phyloP scores from a whole-genome alignment of 2,329 filamentous ascomycete genomes.

The Pyrenochaeta sp. region DNA sequence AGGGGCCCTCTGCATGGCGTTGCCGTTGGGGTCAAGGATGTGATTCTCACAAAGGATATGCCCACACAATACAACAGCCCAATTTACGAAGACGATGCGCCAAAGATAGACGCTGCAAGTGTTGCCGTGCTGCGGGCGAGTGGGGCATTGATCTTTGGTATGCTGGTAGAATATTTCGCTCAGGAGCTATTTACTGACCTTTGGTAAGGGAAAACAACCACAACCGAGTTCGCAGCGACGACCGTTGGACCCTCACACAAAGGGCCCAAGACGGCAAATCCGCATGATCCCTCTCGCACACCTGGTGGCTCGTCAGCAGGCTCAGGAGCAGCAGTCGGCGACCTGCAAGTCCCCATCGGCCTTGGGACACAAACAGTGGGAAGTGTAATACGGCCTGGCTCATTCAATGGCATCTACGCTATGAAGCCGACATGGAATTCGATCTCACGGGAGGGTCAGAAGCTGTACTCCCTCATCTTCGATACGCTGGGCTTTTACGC shows the following conservation, averaged over 20 bases:
- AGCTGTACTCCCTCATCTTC: conserved; percentile 65
- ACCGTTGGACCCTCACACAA: conserved; percentile 53
- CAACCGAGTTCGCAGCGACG: conserved; percentile 70
- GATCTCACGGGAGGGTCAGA: conserved; percentile 69
- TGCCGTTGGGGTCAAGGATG: conserved; percentile 67
- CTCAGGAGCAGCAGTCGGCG: conserved; percentile 71
- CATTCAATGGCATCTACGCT: conserved; percentile 71
- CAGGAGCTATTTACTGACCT: neutral
- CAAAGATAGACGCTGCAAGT: conserved; percentile 61
- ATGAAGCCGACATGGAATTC: conserved; percentile 73
- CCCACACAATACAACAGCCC: conserved; percentile 65
- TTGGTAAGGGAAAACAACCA: conserved; percentile 59
- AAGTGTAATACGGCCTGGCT: conserved; percentile 69
- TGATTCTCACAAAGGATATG: conserved; percentile 65
- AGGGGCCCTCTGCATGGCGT: conserved; percentile 67
- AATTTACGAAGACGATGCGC: conserved; percentile 59
- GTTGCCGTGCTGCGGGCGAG: conserved; percentile 62
- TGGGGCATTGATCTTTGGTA: conserved; percentile 64
- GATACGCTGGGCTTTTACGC: conserved; percentile 72
- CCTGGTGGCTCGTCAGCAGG: conserved; percentile 75
- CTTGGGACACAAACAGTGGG: conserved; percentile 74
- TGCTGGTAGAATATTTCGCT: neutral
- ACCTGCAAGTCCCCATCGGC: conserved; percentile 68
- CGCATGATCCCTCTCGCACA: conserved; percentile 61
- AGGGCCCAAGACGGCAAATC: conserved; percentile 64